Base-by-base conservation (phyloP, 805 yeast species). In the Starmerella scarabaei region DNA sequence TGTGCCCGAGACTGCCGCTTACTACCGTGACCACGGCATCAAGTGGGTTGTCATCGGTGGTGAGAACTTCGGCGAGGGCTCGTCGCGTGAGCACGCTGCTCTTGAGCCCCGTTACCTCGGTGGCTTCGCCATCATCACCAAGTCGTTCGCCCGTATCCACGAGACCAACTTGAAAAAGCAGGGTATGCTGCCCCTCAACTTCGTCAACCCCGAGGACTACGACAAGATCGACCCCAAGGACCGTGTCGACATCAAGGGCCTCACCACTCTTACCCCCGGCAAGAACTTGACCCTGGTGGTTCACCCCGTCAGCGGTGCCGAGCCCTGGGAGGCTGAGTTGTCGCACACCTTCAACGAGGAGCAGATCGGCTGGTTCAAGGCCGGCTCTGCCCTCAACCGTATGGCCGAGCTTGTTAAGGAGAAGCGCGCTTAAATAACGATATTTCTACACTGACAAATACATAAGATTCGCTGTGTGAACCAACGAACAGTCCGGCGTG, bases 141-240 rank as follows among this genome's bases (percentile, higher is more conserved):
- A 84, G 69, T 86, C 96, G 35, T 91, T 91, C 64, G 97, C 97
- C 53, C 83, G 97, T 72, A 91, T 88, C 60, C 98, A 88, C 72
- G 98, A 88, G 75, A 88, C 98, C 57, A 88, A 88, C 80, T 78
- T 88, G 78, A 88, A 88, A 86, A 88, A 88, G 72, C 98, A 88
- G 73, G 98, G 98, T 76, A 71, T 88, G 63, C 75, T 88, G 65
- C 97, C 98, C 65, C 79, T 88, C 68, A 88, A 84, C 78, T 88
- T 91, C 60, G 77, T 71, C 62, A 71, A 88, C 59, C 77, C 77
- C 57, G 84, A 75, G 53, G 97, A 80, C 66, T 88, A 91, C 68
- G 96, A 88, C 70, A 81, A 72, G 73, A 86, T 88, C 65, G 72
- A 81, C 68, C 83, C 86, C 63, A 79, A 77, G 52, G 98, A 88